Base-by-base conservation (phyloP, 306 rosid genomes). In the Dicorynia guianensis region DNA sequence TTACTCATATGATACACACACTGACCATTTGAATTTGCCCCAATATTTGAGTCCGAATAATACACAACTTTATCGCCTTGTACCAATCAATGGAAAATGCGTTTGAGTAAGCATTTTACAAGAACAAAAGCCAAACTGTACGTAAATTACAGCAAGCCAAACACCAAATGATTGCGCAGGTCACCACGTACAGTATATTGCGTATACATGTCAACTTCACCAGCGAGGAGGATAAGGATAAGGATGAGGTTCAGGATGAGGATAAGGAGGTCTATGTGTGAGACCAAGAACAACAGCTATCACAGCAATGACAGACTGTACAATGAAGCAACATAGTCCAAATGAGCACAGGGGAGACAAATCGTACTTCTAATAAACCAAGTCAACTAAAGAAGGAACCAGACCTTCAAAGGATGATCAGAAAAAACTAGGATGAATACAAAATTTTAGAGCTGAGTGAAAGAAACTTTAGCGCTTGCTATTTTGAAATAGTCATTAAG, bases 281-380 rank as follows among this genome's bases (percentile, higher is more conserved):
- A 80, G 19, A 18, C 92, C 91, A 74, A 88, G 64, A 33, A 83
- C 75, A 70, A 93, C 4, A 49, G 88, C 91, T 5, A 93, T 18
- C 65, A 69, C 3, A 18, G 78, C 85, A n/a, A 93, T 67, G 33
- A 84, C 20, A 13, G 98, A 48, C 96, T 93, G 95, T 57, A 79
- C 30, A 64, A 81, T 72, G 20, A 43, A 79, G 48, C 43, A 35
- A 67, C 19, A 76, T 12, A 49, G 36, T 76, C 63, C 11, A 78
- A 69, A 53, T 72, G 54, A 79, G 63, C 39, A 80, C 3, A 76
- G 4, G 39, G 20, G 74, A 18, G 19, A 38, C 1, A 60, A 62
- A 64, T 8, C 40, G 38, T 39, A 0, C 40, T 35, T 71, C 2
- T 25, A 25, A 25, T 25, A 25, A 25, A 25, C 30, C 2, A 11